Base-by-base conservation (phyloP, 768 basidiomycete genomes). In the Amanita phalloides region DNA sequence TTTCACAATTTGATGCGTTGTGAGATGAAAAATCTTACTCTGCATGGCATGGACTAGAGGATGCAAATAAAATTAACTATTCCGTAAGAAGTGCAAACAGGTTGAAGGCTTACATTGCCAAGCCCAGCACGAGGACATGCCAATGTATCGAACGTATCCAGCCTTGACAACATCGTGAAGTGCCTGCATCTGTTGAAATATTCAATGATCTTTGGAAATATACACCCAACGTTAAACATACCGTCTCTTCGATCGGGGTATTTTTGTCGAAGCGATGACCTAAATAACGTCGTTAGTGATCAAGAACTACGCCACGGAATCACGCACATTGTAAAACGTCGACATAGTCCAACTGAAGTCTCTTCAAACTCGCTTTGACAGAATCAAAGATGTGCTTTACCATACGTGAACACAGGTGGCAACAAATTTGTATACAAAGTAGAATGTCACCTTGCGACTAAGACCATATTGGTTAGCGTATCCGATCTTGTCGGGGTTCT, bases 281-380 rank as follows among this genome's bases (percentile, higher is more conserved):
- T 64, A 26, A 3, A 32, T 30, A 32, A 11, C 10, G 10, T 32
- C 6, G 10, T 11, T 32, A 32, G 10, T 32, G 10, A 32, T 32
- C 10, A 32, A 32, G 4, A 26, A 26, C 26, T 26, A 32, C 1
- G 6, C 10, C 7, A 30, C 8, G 3, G 7, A 1, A 2, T 32
- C 32, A 10, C 32, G 32, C 11, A 32, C 32, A 11, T 11, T 10
- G 32, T 11, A 32, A 32, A 32, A 32, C 32, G 32, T 82, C 82
- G 58, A 83, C 68, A 54, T 81, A 79, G 49, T 82, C 81, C 26
- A 78, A 57, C 37, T 81, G 76, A 1, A 83, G 65, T 23, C 80
- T 67, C 58, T 78, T 63, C 47, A 83, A 62, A 30, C 71, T 71
- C 32, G 9, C 32, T 11, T 32, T 32, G 32, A 32, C 3, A 11